Evolutionary conservation across 176 grass and related monocot genomes (phyloP).

Genomic region (Paspalum vaginatum): DNA sequence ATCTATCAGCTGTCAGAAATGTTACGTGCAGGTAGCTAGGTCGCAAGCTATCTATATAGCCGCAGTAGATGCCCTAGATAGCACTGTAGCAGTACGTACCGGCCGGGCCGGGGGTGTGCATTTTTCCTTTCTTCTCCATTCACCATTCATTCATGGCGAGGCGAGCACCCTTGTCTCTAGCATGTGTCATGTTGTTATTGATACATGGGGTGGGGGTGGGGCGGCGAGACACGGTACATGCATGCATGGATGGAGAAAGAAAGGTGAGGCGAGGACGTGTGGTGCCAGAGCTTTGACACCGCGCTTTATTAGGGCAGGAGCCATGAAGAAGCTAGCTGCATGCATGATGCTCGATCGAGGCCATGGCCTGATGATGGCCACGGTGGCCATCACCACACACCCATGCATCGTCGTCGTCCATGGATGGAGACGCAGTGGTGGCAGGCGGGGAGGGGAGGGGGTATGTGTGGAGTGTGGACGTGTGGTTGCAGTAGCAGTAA

Average conservation of each 20-base stretch:
- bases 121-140: not conserved
- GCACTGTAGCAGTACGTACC: no score
- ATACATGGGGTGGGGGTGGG: not conserved
- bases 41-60: not conserved
- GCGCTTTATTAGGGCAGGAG: slow-evolving; percentile 49
- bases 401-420: not conserved
- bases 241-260: slow-evolving; percentile 28
- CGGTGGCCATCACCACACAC: not conserved
- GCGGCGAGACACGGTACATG: not conserved
- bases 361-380: slow-evolving; percentile 14
- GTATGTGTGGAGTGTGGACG: no score
- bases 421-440: no score
- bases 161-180: slow-evolving; percentile 59
- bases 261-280: slow-evolving; percentile 13
- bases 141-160: slow-evolving; percentile 1
- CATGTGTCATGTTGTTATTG: slow-evolving; percentile 46
- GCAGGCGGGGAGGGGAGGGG: no score
- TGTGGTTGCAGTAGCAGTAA: not conserved
- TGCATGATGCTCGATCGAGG: not conserved
- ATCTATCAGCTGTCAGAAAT: slow-evolving; percentile 36
- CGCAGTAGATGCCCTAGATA: slow-evolving; percentile 4
- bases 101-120: not conserved
- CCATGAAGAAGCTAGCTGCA: slow-evolving; percentile 32
- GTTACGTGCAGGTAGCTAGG: slow-evolving; percentile 17
- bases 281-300: slow-evolving; percentile 54